Evolutionary conservation across 441 rosid species (phyloP).

Genomic region (Bruguiera hainesii): DNA sequence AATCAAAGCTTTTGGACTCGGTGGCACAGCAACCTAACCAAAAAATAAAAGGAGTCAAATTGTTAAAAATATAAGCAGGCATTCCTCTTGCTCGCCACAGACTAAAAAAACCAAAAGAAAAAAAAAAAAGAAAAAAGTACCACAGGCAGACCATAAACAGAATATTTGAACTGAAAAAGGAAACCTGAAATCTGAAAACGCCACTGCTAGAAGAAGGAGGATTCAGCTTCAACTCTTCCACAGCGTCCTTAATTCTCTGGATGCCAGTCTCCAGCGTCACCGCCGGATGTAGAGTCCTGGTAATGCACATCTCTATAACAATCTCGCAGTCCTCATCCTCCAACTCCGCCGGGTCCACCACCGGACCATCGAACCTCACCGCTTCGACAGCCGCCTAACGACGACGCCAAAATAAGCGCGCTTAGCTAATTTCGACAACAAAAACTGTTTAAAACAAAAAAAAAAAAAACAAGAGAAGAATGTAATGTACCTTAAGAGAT

Average conservation of each 20-base stretch:
- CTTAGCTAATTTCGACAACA: background rate
- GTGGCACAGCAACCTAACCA: constrained; percentile 75
- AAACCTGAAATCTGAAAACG: constrained; percentile 66
- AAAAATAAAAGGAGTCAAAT: background rate
- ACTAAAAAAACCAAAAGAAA: background rate
- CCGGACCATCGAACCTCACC: constrained; percentile 61
- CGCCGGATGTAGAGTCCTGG: constrained; percentile 70
- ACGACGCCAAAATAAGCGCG: background rate
- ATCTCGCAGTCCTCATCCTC: constrained; percentile 44
- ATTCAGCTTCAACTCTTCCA: constrained; percentile 54
- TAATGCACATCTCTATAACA: constrained; percentile 61
- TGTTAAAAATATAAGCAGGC: background rate
- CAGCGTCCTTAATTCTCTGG: constrained; percentile 47
- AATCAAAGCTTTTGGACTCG: constrained; percentile 73
- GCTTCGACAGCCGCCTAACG: constrained; percentile 46
- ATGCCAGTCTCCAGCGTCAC: constrained; percentile 73
- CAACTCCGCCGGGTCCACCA: constrained; percentile 31
- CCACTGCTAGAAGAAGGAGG: constrained; percentile 63
- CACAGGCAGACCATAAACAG: background rate
- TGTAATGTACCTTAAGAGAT: constrained; percentile 22
- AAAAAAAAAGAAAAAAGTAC: background rate
- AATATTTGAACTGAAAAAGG: background rate
- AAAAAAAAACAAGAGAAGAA: background rate
- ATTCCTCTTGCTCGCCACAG: background rate
- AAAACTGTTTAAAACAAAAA: background rate